These are phyloP conservation scores for Soucietia sequanensis DNA, from an alignment of 805 yeast species.

Conservation along the genomic window DNA sequence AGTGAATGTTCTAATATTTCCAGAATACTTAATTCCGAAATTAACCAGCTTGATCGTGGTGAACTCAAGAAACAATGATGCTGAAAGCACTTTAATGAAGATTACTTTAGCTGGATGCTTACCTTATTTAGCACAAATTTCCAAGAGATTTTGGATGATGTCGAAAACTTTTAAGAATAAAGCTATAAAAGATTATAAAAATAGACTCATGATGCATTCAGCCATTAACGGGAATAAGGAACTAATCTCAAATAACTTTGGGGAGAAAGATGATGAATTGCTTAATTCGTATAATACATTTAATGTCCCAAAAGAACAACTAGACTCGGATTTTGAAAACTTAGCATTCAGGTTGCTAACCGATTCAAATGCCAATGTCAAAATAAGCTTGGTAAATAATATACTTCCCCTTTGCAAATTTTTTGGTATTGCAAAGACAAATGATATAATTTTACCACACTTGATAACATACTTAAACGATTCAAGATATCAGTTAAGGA, in stretches of 20 bases:
- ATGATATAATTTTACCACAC: conserved; percentile 86
- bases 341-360: conserved; percentile 66
- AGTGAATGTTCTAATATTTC: conserved; percentile 71
- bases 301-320: conserved; percentile 36
- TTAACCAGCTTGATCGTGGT: conserved; percentile 31
- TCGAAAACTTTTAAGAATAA: conserved; percentile 44
- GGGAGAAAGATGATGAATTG: conserved; percentile 24
- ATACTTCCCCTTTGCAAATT: conserved; percentile 77
- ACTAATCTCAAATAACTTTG: conserved; percentile 2
- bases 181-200: conserved; percentile 8
- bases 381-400: conserved; percentile 64
- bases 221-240: conserved; percentile 4
- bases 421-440: conserved; percentile 84
- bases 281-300: conserved; percentile 13
- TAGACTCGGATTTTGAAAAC: conserved; percentile 59
- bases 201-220: conserved; percentile 6
- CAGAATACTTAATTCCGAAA: conserved; percentile 80
- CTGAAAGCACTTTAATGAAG: conserved; percentile 37
- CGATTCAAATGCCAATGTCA: conserved; percentile 64
- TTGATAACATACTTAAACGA: conserved; percentile 89
- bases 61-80: conserved; percentile 18
- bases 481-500: conserved; percentile 60
- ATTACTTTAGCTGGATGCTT: conserved; percentile 70
- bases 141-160: conserved; percentile 64
- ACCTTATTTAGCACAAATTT: conserved; percentile 66